These are phyloP conservation scores for Metschnikowia chrysomelidarum DNA, from an alignment of 805 yeast species.

Conservation along the genomic window DNA sequence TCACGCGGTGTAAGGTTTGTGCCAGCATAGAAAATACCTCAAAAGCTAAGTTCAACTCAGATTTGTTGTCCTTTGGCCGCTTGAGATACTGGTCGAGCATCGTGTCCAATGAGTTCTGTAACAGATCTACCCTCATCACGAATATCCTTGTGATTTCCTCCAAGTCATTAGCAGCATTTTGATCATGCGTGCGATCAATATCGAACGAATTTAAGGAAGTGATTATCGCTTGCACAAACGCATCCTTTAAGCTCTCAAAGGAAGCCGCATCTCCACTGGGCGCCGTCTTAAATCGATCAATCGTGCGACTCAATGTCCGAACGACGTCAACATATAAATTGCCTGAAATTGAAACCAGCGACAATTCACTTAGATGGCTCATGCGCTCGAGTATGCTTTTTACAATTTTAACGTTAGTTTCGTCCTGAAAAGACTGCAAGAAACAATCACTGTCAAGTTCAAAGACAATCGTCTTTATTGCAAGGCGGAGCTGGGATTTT, in stretches of 20 bases:
- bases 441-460: neutral
- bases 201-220: conserved; percentile 3
- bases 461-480: neutral
- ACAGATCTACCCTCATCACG: neutral
- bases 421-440: neutral
- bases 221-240: conserved; percentile 1
- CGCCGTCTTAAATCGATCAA: neutral
- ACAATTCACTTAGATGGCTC: conserved; percentile 2
- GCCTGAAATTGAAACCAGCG: neutral
- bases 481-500: conserved; percentile 3
- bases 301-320: neutral
- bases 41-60: too few relatives aligned
- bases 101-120: neutral
- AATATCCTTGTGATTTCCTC: neutral
- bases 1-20: neutral
- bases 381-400: conserved; percentile 1
- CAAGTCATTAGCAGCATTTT: neutral
- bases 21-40: too few relatives aligned
- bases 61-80: too few relatives aligned
- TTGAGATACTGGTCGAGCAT: neutral
- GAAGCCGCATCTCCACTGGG: neutral
- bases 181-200: neutral
- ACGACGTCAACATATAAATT: neutral
- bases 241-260: neutral
- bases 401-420: neutral